These are phyloP conservation scores for Macrolepiota dolichaula DNA, from an alignment of 768 basidiomycete species.

Conservation along the genomic window DNA sequence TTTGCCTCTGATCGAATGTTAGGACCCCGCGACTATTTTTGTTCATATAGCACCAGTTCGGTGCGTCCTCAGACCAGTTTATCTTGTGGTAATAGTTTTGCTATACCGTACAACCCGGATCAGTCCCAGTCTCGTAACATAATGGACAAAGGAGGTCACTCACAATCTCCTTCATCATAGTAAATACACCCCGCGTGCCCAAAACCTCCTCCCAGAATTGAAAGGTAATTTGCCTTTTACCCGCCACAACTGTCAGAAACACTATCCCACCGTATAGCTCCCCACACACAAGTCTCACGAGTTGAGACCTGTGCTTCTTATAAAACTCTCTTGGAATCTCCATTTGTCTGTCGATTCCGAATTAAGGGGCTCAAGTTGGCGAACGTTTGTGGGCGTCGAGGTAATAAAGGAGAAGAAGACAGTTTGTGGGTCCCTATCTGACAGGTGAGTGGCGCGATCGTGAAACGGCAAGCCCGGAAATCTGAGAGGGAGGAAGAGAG, in stretches of 20 bases:
- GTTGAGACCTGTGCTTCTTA: neutral
- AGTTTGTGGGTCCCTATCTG: neutral
- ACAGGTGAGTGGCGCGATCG: no score
- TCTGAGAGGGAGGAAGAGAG: no score
- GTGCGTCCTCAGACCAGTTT: neutral
- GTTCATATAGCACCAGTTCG: slow-evolving; percentile 3
- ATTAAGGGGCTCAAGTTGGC: no score
- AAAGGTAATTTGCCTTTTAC: neutral
- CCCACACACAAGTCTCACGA: neutral
- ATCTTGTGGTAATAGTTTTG: neutral
- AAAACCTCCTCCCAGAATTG: neutral
- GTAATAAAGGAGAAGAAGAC: no score
- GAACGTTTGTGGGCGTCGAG: neutral
- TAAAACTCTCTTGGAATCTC: neutral
- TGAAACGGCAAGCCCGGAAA: no score
- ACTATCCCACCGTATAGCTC: neutral
- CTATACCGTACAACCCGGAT: neutral
- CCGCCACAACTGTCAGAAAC: neutral
- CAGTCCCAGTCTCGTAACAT: neutral
- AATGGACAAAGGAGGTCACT: neutral
- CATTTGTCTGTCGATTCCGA: neutral
- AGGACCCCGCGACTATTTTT: neutral
- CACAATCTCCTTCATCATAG: slow-evolving; percentile 1
- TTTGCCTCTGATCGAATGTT: neutral
- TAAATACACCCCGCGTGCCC: neutral